phyloP scores from a whole-genome alignment of 2,329 filamentous ascomycete genomes.

The Corynespora cassiicola region DNA sequence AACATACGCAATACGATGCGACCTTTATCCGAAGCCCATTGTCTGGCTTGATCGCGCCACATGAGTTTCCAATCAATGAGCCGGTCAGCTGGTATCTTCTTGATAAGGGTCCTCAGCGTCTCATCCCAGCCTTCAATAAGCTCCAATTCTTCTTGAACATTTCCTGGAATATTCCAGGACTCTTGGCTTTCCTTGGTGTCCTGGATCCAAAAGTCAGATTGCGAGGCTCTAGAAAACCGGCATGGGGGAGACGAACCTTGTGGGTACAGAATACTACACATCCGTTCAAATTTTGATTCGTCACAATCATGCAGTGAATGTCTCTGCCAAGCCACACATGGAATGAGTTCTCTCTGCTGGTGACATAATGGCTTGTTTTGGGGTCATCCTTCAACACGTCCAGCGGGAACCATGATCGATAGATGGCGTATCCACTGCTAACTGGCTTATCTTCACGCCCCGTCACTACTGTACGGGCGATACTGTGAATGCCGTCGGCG shows the following conservation, averaged over 20 bases:
- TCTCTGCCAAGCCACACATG: no score
- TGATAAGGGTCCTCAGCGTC: conserved; percentile 41
- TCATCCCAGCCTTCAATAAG: conserved; percentile 68
- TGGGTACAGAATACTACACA: no score
- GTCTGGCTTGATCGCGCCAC: conserved; percentile 58
- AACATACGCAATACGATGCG: conserved; percentile 54
- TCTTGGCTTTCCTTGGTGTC: conserved; percentile 65
- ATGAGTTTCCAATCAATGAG: conserved; percentile 61
- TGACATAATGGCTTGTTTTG: no score
- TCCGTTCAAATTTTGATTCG: no score
- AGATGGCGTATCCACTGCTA: conserved; percentile 67
- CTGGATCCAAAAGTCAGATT: no score
- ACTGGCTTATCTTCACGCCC: conserved; percentile 45
- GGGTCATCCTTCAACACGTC: not conserved
- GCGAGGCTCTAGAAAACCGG: no score
- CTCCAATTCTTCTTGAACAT: conserved; percentile 63
- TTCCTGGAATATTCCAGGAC: conserved; percentile 58
- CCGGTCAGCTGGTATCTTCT: conserved; percentile 7
- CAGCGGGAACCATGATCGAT: conserved; percentile 59
- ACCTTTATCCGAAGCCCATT: conserved; percentile 56
- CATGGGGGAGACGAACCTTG: no score
- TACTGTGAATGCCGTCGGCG: conserved; percentile 52
- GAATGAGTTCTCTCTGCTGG: no score
- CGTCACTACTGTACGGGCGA: conserved; percentile 24
- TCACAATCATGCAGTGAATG: no score